phyloP scores from a whole-genome alignment of 1,139 yeast species.

The Saccharomyces pastorianus region DNA sequence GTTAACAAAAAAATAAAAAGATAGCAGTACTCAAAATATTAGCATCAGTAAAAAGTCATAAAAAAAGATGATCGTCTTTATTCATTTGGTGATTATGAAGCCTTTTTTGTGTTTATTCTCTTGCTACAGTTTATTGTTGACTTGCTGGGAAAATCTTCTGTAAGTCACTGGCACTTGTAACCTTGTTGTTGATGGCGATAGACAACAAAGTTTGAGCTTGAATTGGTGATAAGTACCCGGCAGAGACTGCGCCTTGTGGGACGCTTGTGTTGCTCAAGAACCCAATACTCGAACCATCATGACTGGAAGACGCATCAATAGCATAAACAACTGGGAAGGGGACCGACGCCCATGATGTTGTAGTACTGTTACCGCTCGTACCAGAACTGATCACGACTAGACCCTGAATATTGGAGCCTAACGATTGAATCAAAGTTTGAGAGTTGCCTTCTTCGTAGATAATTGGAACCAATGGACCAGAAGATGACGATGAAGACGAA shows the following conservation, averaged over 20 bases:
- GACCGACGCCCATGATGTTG: constrained; percentile 7
- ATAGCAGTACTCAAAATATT: too few relatives aligned
- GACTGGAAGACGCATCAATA: constrained; percentile 6
- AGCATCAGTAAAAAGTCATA: too few relatives aligned
- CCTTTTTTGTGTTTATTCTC: too few relatives aligned
- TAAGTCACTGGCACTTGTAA: constrained; percentile 12
- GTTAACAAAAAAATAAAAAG: background rate
- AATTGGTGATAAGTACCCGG: constrained; percentile 25
- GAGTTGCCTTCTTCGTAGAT: constrained; percentile 21
- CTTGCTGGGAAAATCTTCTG: constrained; percentile 13
- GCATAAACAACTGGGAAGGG: constrained; percentile 22
- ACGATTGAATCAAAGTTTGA: constrained; percentile 8
- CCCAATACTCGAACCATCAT: constrained; percentile 3
- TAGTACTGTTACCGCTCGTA: constrained; percentile 10
- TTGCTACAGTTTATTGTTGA: background rate
- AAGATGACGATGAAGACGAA: background rate
- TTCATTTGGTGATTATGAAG: too few relatives aligned
- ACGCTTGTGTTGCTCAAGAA: constrained; percentile 13
- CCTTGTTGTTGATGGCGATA: constrained; percentile 22
- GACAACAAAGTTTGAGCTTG: constrained; percentile 27
- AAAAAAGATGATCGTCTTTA: background rate
- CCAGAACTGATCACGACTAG: constrained; percentile 24
- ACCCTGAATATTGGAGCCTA: constrained; percentile 16
- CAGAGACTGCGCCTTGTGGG: constrained; percentile 24
- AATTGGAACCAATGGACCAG: constrained; percentile 19